Conservation (phyloP, 768 basidiomycete species). For the Termitomyces sp. region DNA sequence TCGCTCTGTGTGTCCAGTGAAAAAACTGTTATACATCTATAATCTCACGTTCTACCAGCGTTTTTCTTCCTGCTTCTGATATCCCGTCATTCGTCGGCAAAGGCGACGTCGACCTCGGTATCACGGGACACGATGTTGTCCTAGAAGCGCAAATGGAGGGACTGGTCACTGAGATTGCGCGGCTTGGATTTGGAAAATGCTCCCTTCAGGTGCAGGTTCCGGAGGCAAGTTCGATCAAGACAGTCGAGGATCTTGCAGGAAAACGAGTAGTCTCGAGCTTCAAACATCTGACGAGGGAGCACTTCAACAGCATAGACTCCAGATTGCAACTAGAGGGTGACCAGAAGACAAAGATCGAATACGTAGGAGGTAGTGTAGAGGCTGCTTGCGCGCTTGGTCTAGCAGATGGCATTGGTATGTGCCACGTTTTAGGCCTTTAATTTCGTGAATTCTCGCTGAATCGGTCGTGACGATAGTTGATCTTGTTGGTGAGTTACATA, state of each 20-base stretch:
- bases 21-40: not conserved
- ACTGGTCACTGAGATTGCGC: constrained; percentile 72
- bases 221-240: constrained; percentile 61
- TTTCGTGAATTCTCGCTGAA: not conserved
- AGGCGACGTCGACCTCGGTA: constrained; percentile 93
- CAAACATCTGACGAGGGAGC: constrained; percentile 77
- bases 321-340: constrained; percentile 45
- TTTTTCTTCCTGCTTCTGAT: constrained; percentile 94
- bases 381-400: constrained; percentile 95
- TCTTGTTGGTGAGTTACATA: constrained; percentile 68
- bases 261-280: constrained; percentile 95
- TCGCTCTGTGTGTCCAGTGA: constrained; percentile 75
- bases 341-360: constrained; percentile 78
- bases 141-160: constrained; percentile 82
- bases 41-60: constrained; percentile 39
- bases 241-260: constrained; percentile 77
- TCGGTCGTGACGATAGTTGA: constrained; percentile 55
- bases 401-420: constrained; percentile 92
- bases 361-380: constrained; percentile 97
- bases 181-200: constrained; percentile 92
- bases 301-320: constrained; percentile 67
- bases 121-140: constrained; percentile 97
- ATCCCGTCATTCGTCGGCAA: constrained; percentile 99
- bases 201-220: constrained; percentile 88
- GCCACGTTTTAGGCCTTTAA: not conserved